phyloP scores from a whole-genome alignment of 345 rosid species.

The Alliaria petiolata region DNA sequence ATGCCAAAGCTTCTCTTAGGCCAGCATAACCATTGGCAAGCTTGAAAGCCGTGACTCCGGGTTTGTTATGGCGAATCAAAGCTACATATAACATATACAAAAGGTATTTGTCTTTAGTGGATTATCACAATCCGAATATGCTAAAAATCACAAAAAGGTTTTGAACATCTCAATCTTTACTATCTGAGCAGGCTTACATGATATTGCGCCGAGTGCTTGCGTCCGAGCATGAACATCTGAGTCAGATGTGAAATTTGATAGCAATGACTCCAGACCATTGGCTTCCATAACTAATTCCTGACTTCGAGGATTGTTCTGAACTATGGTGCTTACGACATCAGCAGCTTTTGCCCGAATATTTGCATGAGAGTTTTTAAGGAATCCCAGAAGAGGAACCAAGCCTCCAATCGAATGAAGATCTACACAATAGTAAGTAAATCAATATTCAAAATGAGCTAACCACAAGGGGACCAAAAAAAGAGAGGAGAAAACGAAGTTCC shows the following conservation, averaged over 20 bases:
- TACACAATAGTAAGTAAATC: background rate
- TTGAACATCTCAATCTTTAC: background rate
- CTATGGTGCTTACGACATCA: conserved; percentile 81
- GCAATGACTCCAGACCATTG: conserved; percentile 45
- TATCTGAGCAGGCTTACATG: conserved; percentile 50
- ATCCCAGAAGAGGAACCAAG: conserved; percentile 31
- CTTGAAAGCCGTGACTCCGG: conserved; percentile 75
- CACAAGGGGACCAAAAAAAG: background rate
- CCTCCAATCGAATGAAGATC: conserved; percentile 37
- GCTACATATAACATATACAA: conserved; percentile 41
- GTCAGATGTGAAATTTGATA: conserved; percentile 54
- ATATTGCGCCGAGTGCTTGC: conserved; percentile 90
- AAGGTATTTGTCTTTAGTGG: background rate
- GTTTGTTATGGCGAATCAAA: conserved; percentile 85
- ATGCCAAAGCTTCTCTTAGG: conserved; percentile 71
- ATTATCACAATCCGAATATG: background rate
- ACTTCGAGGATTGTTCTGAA: conserved; percentile 91
- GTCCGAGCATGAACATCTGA: conserved; percentile 66
- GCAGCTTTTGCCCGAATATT: conserved; percentile 94
- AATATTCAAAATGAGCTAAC: background rate
- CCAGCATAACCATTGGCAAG: conserved; percentile 86
- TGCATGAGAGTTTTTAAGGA: conserved; percentile 47
- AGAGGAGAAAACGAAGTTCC: background rate
- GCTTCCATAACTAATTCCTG: conserved; percentile 45
- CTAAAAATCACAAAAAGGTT: background rate